These are phyloP conservation scores for Coemansia nantahalensis DNA, from an alignment of 192 early-diverging fungal species.

Conservation along the genomic window DNA sequence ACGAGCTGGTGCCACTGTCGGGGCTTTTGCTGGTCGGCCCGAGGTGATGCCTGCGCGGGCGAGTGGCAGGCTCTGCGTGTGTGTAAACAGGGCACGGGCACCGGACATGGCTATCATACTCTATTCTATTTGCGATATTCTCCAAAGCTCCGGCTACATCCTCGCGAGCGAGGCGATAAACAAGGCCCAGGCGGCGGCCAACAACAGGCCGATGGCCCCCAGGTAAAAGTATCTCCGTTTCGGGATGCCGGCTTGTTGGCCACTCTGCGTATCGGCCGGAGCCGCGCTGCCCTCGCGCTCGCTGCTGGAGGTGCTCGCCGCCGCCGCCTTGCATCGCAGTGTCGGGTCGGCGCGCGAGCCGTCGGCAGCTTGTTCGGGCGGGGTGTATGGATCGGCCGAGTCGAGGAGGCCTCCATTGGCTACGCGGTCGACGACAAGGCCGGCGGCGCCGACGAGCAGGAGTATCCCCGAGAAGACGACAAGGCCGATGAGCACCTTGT, in stretches of 20 bases:
- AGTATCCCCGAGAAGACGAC: constrained; percentile 38
- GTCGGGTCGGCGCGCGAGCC: background rate
- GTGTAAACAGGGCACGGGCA: no score
- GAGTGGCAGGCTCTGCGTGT: no score
- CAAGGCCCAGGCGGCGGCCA: constrained; percentile 35
- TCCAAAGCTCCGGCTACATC: no score
- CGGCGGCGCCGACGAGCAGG: constrained; percentile 26
- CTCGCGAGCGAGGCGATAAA: constrained; percentile 34
- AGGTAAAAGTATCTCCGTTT: constrained; percentile 39
- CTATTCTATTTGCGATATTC: background rate
- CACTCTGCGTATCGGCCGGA: background rate
- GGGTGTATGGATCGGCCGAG: constrained; percentile 34
- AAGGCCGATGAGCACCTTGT: constrained; percentile 47
- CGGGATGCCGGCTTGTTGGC: constrained; percentile 7
- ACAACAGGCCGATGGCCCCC: constrained; percentile 33
- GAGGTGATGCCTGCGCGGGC: no score
- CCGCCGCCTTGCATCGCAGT: no score
- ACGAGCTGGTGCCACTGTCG: no score
- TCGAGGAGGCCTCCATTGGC: constrained; percentile 33
- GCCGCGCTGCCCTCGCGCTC: background rate
- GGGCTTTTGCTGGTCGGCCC: no score
- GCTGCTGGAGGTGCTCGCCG: no score
- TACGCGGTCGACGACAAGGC: constrained; percentile 23
- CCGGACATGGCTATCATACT: no score
- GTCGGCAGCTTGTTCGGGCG: background rate